A percentile compares a stretch with the other conserved stretches of the same genome.
These are phyloP conservation scores for Claviceps citrina DNA, from an alignment of 2,329 filamentous ascomycete genomes.

Conservation along the genomic window DNA sequence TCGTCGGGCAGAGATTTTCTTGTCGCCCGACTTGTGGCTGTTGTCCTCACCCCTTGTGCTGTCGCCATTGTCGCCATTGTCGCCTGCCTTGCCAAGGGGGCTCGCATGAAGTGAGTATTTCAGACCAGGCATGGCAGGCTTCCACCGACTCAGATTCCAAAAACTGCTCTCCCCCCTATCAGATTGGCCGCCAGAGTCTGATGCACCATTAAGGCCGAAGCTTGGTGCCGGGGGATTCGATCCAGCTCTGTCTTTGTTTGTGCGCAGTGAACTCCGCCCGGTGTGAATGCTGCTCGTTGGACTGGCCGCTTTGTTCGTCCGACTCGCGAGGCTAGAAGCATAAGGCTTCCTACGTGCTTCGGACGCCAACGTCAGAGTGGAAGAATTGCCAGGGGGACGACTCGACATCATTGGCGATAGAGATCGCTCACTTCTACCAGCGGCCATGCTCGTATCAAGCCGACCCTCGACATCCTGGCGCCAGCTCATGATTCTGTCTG, in stretches of 20 bases:
- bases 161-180: constrained; percentile 32
- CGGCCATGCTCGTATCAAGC: constrained; percentile 23
- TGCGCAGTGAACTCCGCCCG: constrained; percentile 12
- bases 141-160: constrained; percentile 44
- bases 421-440: constrained; percentile 36
- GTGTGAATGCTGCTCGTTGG: constrained; percentile 22
- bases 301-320: constrained; percentile 18
- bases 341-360: constrained; percentile 33
- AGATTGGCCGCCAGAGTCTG: constrained; percentile 19
- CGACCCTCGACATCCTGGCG: constrained; percentile 47
- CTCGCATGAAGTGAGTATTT: constrained; percentile 15
- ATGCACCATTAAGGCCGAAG: constrained; percentile 31
- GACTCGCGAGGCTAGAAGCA: constrained; percentile 13
- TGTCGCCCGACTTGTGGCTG: constrained; percentile 20
- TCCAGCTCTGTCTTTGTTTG: constrained; percentile 13
- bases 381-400: constrained; percentile 21
- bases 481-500: constrained; percentile 80
- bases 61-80: constrained; percentile 2
- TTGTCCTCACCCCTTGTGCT: constrained; percentile 14
- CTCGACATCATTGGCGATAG: constrained; percentile 35
- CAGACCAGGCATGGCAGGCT: constrained; percentile 22
- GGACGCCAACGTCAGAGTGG: constrained; percentile 25
- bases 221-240: constrained; percentile 36
- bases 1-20: constrained; percentile 14
- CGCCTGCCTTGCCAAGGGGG: constrained; percentile 10